Percentiles rank a stretch among this genome's conserved stretches.
phyloP scores from a whole-genome alignment of 371 early-diverging fungal genomes.

The Parasitella parasitica region DNA sequence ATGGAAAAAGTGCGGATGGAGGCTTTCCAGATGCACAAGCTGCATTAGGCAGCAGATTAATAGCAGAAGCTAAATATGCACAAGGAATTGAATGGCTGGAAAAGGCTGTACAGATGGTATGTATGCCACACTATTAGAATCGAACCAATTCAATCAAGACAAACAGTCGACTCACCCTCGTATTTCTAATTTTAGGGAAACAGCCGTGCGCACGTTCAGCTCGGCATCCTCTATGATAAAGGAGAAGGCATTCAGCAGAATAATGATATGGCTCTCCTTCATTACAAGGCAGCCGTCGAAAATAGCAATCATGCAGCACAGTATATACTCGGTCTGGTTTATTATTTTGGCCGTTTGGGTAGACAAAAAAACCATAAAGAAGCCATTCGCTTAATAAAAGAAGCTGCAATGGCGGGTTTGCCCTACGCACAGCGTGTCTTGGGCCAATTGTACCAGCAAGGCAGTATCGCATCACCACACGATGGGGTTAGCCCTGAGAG shows the following conservation, averaged over 20 bases:
- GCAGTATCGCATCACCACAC: slow-evolving; percentile 1
- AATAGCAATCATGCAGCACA: slow-evolving; percentile 39
- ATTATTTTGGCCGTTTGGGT: slow-evolving; percentile 36
- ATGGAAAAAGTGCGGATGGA: slow-evolving; percentile 38
- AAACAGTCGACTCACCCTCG: background rate
- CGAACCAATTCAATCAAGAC: background rate
- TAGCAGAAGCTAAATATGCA: slow-evolving; percentile 25
- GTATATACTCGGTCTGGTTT: slow-evolving; percentile 42
- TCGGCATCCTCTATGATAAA: slow-evolving; percentile 46
- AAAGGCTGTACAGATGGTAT: slow-evolving; percentile 36
- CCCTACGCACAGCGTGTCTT: slow-evolving; percentile 46
- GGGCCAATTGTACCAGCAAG: slow-evolving; percentile 44
- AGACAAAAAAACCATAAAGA: slow-evolving; percentile 29
- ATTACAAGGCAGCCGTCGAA: slow-evolving; percentile 42
- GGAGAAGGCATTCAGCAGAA: slow-evolving; percentile 34
- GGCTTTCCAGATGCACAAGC: slow-evolving; percentile 48
- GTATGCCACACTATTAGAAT: slow-evolving; percentile 1
- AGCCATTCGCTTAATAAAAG: slow-evolving; percentile 34
- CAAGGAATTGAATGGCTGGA: slow-evolving; percentile 45
- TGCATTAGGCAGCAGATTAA: slow-evolving; percentile 41
- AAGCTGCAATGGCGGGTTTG: slow-evolving; percentile 40
- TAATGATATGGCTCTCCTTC: slow-evolving; percentile 28
- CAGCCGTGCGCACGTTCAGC: slow-evolving; percentile 39
- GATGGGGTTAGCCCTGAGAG: slow-evolving; percentile 30
- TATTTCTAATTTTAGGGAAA: slow-evolving; percentile 26